Evolutionary conservation across 495 filamentous ascomycete species (phyloP).

Genomic region (Penicillium malachiteum): DNA sequence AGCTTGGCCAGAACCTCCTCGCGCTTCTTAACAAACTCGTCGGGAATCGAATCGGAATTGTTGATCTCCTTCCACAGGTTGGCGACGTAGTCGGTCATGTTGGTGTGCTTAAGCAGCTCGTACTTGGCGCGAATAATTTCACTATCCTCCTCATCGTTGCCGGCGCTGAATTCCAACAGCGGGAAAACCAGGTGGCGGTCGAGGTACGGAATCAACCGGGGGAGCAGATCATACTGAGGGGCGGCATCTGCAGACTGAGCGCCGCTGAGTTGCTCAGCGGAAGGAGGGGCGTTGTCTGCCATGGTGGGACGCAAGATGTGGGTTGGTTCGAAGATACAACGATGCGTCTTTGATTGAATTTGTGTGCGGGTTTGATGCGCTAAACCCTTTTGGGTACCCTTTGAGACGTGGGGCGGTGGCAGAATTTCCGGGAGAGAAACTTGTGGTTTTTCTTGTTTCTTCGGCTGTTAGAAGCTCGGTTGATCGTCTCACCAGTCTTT

Average conservation of each 20-base stretch:
- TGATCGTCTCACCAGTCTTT: slow-evolving; percentile 14
- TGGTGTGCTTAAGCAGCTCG: slow-evolving; percentile 87
- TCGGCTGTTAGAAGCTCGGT: slow-evolving; percentile 14
- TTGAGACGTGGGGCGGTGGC: slow-evolving; percentile 24
- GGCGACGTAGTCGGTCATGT: slow-evolving; percentile 97
- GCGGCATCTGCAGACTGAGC: slow-evolving; percentile 53
- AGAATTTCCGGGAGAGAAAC: slow-evolving; percentile 30
- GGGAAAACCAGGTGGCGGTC: slow-evolving; percentile 96
- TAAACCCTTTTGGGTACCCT: slow-evolving; percentile 33
- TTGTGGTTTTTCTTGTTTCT: slow-evolving; percentile 17
- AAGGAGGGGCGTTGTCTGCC: slow-evolving; percentile 62
- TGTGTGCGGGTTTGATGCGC: slow-evolving; percentile 43
- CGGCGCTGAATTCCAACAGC: slow-evolving; percentile 77
- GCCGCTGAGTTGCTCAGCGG: slow-evolving; percentile 57
- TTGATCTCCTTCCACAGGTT: slow-evolving; percentile 84
- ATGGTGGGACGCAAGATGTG: slow-evolving; percentile 43
- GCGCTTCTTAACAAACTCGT: slow-evolving; percentile 82
- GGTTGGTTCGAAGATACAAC: slow-evolving; percentile 22
- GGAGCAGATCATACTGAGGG: slow-evolving; percentile 75
- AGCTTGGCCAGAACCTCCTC: slow-evolving; percentile 83
- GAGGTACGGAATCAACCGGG: slow-evolving; percentile 85
- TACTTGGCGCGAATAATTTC: slow-evolving; percentile 83
- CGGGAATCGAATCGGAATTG: slow-evolving; percentile 70
- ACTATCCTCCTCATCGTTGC: slow-evolving; percentile 56
- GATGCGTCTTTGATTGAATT: slow-evolving; percentile 29